Conservation (phyloP, 768 basidiomycete species). For the Auricularia auricula-judae region DNA sequence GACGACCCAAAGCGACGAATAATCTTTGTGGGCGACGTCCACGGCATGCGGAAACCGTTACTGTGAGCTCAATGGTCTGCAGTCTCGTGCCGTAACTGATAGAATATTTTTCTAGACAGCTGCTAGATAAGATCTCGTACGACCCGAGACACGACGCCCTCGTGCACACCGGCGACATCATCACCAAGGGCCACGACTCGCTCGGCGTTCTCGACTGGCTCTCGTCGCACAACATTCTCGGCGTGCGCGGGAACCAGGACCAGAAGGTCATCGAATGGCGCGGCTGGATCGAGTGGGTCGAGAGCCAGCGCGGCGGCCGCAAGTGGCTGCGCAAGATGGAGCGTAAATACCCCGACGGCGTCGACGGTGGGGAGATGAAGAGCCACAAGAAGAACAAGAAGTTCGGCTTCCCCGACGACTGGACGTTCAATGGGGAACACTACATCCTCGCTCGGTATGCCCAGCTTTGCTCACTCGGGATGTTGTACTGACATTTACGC, state of each 20-base stretch:
- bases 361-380: not conserved
- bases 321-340: conserved; percentile 19
- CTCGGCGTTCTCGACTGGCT: conserved; percentile 55
- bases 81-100: not conserved
- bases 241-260: conserved; percentile 92
- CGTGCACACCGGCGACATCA: conserved; percentile 75
- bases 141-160: conserved; percentile 51
- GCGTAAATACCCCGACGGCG: conserved; percentile 16
- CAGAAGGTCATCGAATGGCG: conserved; percentile 86
- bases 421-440: conserved; percentile 68
- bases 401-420: conserved; percentile 45
- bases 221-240: conserved; percentile 49
- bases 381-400: conserved; percentile 27
- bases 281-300: conserved; percentile 75
- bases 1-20: conserved; percentile 44
- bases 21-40: conserved; percentile 79
- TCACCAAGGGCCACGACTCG: conserved; percentile 62
- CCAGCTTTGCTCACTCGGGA: not conserved
- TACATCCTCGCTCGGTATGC: conserved; percentile 58
- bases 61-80: conserved; percentile 33
- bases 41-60: conserved; percentile 65
- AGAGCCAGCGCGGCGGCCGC: conserved; percentile 25
- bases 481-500: conserved; percentile 2
- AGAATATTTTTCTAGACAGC: conserved; percentile 30
- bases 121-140: conserved; percentile 55